These are phyloP conservation scores for Puccinia coronata DNA, from an alignment of 1,284 basidiomycete species.

Conservation along the genomic window DNA sequence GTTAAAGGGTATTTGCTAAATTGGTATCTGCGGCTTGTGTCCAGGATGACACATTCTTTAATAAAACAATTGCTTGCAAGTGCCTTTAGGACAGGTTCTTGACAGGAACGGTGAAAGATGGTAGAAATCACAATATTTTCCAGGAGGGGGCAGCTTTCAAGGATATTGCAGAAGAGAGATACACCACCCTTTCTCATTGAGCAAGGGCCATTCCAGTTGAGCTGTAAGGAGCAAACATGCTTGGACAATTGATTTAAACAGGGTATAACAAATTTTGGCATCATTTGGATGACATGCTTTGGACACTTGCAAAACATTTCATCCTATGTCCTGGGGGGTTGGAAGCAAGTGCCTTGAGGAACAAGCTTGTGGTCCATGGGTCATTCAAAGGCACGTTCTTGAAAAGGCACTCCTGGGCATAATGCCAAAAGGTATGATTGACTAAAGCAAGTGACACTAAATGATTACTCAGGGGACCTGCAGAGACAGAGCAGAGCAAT, in stretches of 20 bases:
- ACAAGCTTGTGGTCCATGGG: background rate
- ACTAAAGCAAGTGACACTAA: slow-evolving; percentile 7
- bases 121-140: background rate
- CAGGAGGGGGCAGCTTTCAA: background rate
- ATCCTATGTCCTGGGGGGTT: background rate
- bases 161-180: background rate
- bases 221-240: background rate
- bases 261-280: too few relatives aligned
- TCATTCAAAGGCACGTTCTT: background rate
- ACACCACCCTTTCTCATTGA: slow-evolving; percentile 5
- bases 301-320: background rate
- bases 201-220: background rate
- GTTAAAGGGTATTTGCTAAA: too few relatives aligned
- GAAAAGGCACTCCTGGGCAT: slow-evolving; percentile 12
- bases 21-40: background rate
- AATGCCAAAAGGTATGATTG: slow-evolving; percentile 1
- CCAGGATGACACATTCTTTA: background rate
- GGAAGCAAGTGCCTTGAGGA: background rate
- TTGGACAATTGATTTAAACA: too few relatives aligned
- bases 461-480: background rate
- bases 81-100: background rate
- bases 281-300: too few relatives aligned
- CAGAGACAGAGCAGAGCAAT: too few relatives aligned
- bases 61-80: background rate
- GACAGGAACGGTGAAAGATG: background rate